Base-by-base conservation (phyloP, 108 stramenopile species). In the Cyclotella kingstonii region DNA sequence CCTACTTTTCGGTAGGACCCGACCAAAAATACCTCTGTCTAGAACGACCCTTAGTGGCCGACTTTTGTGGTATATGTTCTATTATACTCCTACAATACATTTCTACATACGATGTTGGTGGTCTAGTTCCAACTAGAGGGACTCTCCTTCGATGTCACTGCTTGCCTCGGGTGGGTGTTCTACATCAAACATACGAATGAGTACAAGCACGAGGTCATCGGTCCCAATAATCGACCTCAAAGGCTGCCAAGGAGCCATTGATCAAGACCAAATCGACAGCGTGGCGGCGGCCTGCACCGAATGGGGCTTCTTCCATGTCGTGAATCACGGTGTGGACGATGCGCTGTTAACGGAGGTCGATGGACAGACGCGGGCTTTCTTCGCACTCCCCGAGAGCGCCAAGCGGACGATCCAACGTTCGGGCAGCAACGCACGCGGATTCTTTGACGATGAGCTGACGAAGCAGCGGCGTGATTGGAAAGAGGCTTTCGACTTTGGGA, bases 381-480 rank as follows among this genome's bases (percentile, higher is more conserved):
- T 96, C 64, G 75, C 67, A n/a, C 48, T 90, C 28, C 90, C 93
- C 11, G 61, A 76, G 39, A 70, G 79, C 6, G 57, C 57, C 5
- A 93, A 94, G 56, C 6, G 62, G 4, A 38, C 36, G 11, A 70
- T 85, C 70, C 91, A 92, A 82, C 86, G 95, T 0, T 78, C 78
- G 39, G 73, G 66, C 35, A 38, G 56, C 28, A 94, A 95, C 76
- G 77, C 93, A 15, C 71, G 95, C 42, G 95, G 95, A 31, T 96
- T 73, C 49, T 96, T 92, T 65, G 93, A 96, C 45, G 95, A 96
- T 61, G 95, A 96, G 58, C 72, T 95, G 43, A 96, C 95, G 43
- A 95, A 96, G 63, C 82, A 89, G 66, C 80, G 73, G 26, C 75
- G 78, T 23, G 96, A 96, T 64, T 95, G 92, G 92, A 96, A 95